These are phyloP conservation scores for Abortiporus biennis DNA, from an alignment of 1,284 basidiomycete species.

Conservation along the genomic window DNA sequence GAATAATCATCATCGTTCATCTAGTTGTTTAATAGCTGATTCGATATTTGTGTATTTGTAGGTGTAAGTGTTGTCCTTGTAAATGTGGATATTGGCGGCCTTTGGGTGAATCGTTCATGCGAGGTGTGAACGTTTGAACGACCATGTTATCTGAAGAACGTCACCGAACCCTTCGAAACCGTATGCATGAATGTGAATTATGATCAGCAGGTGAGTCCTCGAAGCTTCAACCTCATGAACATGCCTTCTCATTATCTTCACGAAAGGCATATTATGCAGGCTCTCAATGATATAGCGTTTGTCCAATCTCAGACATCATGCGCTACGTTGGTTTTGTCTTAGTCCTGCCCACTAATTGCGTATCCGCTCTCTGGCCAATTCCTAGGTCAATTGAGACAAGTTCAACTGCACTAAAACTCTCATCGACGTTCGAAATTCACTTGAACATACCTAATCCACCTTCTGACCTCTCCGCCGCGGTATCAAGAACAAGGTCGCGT, in stretches of 20 bases:
- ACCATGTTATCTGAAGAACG: too few species aligned
- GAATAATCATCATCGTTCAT: background rate
- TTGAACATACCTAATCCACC: slow-evolving; percentile 19
- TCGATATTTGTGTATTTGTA: background rate
- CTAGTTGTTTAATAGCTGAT: background rate
- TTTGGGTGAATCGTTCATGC: too few species aligned
- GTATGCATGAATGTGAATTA: too few species aligned
- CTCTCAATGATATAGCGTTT: too few species aligned
- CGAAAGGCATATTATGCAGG: too few species aligned
- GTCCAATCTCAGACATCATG: too few species aligned
- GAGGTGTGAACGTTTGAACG: too few species aligned
- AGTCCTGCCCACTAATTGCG: background rate
- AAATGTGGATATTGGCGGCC: too few species aligned
- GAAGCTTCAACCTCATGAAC: too few species aligned
- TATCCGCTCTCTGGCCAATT: slow-evolving; percentile 47
- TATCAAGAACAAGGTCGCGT: slow-evolving; percentile 26
- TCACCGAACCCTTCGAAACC: too few species aligned
- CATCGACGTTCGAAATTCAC: slow-evolving; percentile 34
- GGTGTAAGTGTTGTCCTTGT: background rate
- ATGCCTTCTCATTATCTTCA: background rate
- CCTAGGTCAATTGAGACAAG: slow-evolving; percentile 45
- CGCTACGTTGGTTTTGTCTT: too few species aligned
- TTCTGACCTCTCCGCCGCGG: slow-evolving; percentile 36
- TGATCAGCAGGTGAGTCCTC: too few species aligned
- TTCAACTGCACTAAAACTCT: slow-evolving; percentile 38